A percentile compares a stretch with the other conserved stretches of the same genome.
phyloP scores from a whole-genome alignment of 768 basidiomycete species.

The Cantharellus cinnabarinus region DNA sequence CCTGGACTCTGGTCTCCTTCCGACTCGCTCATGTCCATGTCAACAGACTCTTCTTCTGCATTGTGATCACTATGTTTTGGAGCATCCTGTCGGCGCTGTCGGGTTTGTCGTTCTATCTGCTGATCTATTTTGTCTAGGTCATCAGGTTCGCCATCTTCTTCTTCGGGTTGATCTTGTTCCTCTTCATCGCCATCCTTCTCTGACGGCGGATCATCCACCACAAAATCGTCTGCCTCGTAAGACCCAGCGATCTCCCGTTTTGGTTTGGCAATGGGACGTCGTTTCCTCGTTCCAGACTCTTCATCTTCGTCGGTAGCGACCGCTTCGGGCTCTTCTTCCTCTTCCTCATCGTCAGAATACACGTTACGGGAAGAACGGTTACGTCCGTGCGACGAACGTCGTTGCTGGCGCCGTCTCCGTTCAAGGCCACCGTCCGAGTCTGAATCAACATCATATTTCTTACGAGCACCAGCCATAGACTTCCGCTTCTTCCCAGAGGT shows the following conservation, averaged over 20 bases:
- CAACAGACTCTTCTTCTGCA: slow-evolving; percentile 19
- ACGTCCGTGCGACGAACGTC: neutral
- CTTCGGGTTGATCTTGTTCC: slow-evolving; percentile 17
- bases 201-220: slow-evolving; percentile 36
- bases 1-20: slow-evolving; percentile 9
- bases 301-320: slow-evolving; percentile 22
- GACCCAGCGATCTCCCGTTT: slow-evolving; percentile 25
- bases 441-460: neutral
- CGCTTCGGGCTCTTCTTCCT: slow-evolving; percentile 8
- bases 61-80: slow-evolving; percentile 14
- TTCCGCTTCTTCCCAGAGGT: neutral
- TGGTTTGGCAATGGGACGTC: neutral
- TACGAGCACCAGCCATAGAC: neutral
- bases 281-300: slow-evolving; percentile 18
- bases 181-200: slow-evolving; percentile 14
- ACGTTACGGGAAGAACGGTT: neutral
- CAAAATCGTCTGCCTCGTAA: slow-evolving; percentile 70
- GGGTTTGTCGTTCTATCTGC: slow-evolving; percentile 23
- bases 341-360: slow-evolving; percentile 8
- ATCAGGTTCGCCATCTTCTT: slow-evolving; percentile 20
- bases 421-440: neutral
- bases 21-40: slow-evolving; percentile 31
- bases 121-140: slow-evolving; percentile 56
- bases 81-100: slow-evolving; percentile 15
- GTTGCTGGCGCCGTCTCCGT: neutral